Base-by-base conservation (phyloP, 495 filamentous ascomycete genomes). In the Xylaria venustula region DNA sequence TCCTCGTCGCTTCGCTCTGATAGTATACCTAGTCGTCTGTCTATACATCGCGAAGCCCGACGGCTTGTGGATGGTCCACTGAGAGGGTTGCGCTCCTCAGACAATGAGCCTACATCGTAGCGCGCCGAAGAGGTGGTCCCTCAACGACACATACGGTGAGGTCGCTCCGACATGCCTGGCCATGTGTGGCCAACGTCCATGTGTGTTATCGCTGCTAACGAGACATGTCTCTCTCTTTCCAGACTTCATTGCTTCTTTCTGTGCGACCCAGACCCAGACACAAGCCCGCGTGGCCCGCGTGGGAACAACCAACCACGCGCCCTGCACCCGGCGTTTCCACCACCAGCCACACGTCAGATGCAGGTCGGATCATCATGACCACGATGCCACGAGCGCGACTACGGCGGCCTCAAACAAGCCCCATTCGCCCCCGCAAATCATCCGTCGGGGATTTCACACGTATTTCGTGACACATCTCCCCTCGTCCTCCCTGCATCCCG, bases 391-490 rank as follows among this genome's bases (percentile, higher is more conserved):
- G 20, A 57, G 41, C 28, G 49, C 67, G 12, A 32, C 46, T 9
- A 59, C 58, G 19, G 57, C 54, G 19, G 57, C 54, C 41, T 62
- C 53, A 41, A 51, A 40, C 64, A 56, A 54, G 53, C 42, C 58
- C 26, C 66, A 22, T 19, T 37, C 14, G 28, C 50, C 32, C 42
- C 41, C 30, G 57, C 52, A 50, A 54, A 12, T 40, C 45, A 64
- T 74, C 52, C 79, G 74, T 5, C 88, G 88, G 25, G 72, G 78
- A 61, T 98, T 97, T 75, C 92, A 95, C 77, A 90, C 94, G 63
- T 98, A 98, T 79, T 98, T 98, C 71, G 90, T 97, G 34, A 96
- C 94, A 5, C 90, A 97, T 72, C 82, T 98, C 0, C 94, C 94
- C 6, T 95, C 92, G 20, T 93, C 91, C 42, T 97, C 93, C 0